These are phyloP conservation scores for barley (Hordeum vulgare) DNA, from an alignment of 176 grass and related monocot species.

Conservation along the genomic window MorexV3_pseudomolecules_assembly NC_058520.1:590546782-590547281, in stretches of 20 bases:
- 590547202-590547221: constrained; percentile 73
- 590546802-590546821: constrained; percentile 21
- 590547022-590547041: constrained; percentile 90
- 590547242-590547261: not conserved
- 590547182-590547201: constrained; percentile 87
- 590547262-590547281: not conserved
- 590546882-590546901: not conserved
- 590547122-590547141: constrained; percentile 82
- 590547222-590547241: constrained; percentile 42
- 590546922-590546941: constrained; percentile 25
- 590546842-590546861: not conserved
- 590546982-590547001: constrained; percentile 82
- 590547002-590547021: constrained; percentile 95
- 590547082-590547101: constrained; percentile 87
- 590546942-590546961: constrained; percentile 35
- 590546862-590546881: not conserved
- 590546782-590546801: constrained; percentile 11
- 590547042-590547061: constrained; percentile 71
- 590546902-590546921: constrained; percentile 18
- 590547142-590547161: constrained; percentile 78
- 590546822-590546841: not conserved
- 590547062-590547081: constrained; percentile 87
- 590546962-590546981: constrained; percentile 94
- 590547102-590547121: constrained; percentile 86
- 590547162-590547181: constrained; percentile 94